These are phyloP conservation scores for Saposhnikovia divaricata DNA, from an alignment of 129 eudicot genomes.

Conservation along the genomic window DNA sequence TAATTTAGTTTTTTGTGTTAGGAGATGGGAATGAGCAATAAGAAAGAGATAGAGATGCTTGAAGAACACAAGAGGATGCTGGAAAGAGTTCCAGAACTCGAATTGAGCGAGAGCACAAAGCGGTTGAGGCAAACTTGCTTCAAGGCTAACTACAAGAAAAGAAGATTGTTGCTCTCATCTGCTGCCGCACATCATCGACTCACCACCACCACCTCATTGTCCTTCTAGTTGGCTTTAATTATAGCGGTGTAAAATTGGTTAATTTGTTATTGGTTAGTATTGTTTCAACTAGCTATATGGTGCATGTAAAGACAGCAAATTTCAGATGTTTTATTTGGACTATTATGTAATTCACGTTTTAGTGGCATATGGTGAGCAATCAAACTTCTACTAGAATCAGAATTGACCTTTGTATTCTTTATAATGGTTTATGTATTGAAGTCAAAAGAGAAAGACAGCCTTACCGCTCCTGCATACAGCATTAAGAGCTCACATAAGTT, in stretches of 20 bases:
- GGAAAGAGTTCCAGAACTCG: slow-evolving; percentile 37
- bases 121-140: slow-evolving; percentile 71
- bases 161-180: slow-evolving; percentile 27
- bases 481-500: background rate
- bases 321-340: background rate
- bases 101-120: slow-evolving; percentile 49
- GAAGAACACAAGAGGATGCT: slow-evolving; percentile 58
- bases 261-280: background rate
- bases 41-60: slow-evolving; percentile 44
- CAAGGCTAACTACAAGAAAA: slow-evolving; percentile 78
- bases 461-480: background rate
- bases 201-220: background rate
- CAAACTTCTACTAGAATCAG: background rate
- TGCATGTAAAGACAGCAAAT: background rate
- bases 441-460: background rate
- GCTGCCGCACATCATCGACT: background rate
- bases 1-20: background rate
- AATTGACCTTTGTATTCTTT: background rate
- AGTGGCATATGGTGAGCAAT: background rate
- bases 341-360: background rate
- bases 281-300: background rate
- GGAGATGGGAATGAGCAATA: slow-evolving; percentile 56
- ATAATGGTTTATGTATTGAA: background rate
- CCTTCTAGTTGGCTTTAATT: background rate
- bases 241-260: background rate